Evolutionary conservation across 805 yeast genomes (phyloP).

Genomic region (Kodamaea fukazawae): DNA sequence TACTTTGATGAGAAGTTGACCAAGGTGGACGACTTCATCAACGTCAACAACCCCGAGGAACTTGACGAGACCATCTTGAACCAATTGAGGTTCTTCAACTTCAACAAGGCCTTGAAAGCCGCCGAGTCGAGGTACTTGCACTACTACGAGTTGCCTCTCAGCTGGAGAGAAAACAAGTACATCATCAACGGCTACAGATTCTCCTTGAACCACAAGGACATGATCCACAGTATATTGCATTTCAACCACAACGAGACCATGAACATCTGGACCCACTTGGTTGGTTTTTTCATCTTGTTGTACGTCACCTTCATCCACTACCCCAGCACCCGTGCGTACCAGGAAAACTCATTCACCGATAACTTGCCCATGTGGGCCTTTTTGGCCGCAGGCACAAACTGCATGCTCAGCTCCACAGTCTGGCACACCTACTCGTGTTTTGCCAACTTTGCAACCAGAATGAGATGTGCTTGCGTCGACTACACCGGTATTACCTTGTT

Average conservation of each 20-base stretch:
- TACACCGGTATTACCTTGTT: conserved; percentile 90
- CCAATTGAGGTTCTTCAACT: conserved; percentile 37
- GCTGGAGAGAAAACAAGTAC: conserved; percentile 90
- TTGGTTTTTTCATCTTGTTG: conserved; percentile 60
- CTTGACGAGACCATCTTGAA: conserved; percentile 30
- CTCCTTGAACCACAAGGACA: conserved; percentile 57
- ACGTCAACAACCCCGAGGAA: conserved; percentile 28
- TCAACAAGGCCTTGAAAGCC: conserved; percentile 48
- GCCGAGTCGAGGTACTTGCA: conserved; percentile 64
- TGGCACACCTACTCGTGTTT: conserved; percentile 94
- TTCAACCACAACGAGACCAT: conserved; percentile 80
- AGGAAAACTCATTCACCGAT: conserved; percentile 38
- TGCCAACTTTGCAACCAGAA: conserved; percentile 57
- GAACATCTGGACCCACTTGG: conserved; percentile 89
- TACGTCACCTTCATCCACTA: conserved; percentile 59
- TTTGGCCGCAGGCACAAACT: conserved; percentile 68
- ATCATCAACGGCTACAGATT: conserved; percentile 85
- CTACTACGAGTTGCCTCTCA: conserved; percentile 84
- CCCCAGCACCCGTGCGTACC: conserved; percentile 57
- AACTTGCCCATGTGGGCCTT: conserved; percentile 60
- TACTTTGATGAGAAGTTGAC: conserved; percentile 41
- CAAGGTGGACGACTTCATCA: conserved; percentile 38
- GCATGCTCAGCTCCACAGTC: conserved; percentile 71
- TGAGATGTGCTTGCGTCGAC: conserved; percentile 87
- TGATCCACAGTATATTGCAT: conserved; percentile 57